phyloP scores from a whole-genome alignment of 2,329 filamentous ascomycete species.

The Diaporthe vexans region DNA sequence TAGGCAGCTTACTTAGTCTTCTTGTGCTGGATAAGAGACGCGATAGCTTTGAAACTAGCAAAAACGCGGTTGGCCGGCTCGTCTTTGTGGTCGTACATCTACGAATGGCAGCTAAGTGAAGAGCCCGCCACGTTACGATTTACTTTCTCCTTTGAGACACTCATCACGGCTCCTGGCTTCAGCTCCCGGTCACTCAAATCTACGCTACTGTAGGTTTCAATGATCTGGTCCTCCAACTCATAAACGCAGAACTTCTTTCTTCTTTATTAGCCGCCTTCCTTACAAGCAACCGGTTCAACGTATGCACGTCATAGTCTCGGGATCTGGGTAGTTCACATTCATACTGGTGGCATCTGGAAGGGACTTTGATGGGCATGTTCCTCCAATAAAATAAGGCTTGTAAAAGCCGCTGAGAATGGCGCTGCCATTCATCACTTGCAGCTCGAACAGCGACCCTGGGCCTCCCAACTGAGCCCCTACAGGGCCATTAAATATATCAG shows the following conservation, averaged over 20 bases:
- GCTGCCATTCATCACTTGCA: neutral
- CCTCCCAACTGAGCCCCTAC: neutral
- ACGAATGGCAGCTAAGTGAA: too few relatives aligned
- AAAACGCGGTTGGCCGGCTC: neutral
- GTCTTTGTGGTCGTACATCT: too few relatives aligned
- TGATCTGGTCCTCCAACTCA: too few relatives aligned
- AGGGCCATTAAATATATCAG: neutral
- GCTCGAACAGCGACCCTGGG: neutral
- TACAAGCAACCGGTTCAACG: too few relatives aligned
- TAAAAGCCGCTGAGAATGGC: neutral
- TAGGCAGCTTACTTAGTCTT: neutral
- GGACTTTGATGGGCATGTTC: neutral
- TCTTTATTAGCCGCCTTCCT: too few relatives aligned
- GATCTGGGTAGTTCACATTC: too few relatives aligned
- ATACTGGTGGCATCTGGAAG: neutral
- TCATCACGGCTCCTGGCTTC: neutral
- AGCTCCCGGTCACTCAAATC: too few relatives aligned
- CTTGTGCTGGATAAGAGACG: neutral
- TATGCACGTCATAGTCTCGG: too few relatives aligned
- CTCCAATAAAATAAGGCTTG: neutral
- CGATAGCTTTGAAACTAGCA: neutral
- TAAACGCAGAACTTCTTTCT: too few relatives aligned
- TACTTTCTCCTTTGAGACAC: neutral
- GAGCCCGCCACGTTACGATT: neutral
- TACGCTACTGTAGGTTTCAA: too few relatives aligned